Evolutionary conservation across 2,329 filamentous ascomycete species (phyloP), one percentile per base, ranked within the genome.

Genomic region (Colletotrichum phormii): DNA sequence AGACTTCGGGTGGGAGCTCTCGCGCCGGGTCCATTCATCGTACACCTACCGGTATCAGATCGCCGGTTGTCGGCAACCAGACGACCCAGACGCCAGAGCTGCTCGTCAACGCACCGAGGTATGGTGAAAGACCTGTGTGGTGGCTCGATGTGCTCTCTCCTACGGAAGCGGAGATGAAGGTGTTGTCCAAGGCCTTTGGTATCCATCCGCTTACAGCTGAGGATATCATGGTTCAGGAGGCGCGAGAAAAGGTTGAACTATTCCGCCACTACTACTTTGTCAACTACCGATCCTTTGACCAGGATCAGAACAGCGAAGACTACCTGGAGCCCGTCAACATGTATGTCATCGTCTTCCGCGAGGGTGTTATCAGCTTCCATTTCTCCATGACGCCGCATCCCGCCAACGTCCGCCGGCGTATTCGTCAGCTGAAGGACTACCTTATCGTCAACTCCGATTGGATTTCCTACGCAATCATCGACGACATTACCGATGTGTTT

Each of bases 201-300:
- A 98, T 99, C 73, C 97, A 99, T 83, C 95, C 97, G 0, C 85
- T 99, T 71, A 99, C 97, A 0, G 93, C 95, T 1, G 97, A 99
- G 82, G 97, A 99, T 80, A 98, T 99, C 78, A 93, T 98, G 89
- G 92, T 98, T 86, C 95, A 98, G 81, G 97, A 99, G 84, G 94
- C 95, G 53, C 95, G 97, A 26, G 97, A 99, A 80, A 99, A 99
- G 84, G 97, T 99, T 0, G 97, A 99, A 81, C 88, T 99, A 1
- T 99, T 99, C 86, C 92, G 94, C 42, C 94, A 97, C 81, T 99
- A 99, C 84, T 99, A 99, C 82, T 98, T 99, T 79, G 94, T 99
- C 84, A 98, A 98, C 81, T 99, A 99, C 82, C 93, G 97, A 18
- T 97, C 95, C 0, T 99, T 99, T 79, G 97, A 99, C 80, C 97